A percentile compares a stretch with the other conserved stretches of the same genome.
phyloP scores from a whole-genome alignment of 768 basidiomycete species.

The Tylopilus plumbeoviolaceoides region DNA sequence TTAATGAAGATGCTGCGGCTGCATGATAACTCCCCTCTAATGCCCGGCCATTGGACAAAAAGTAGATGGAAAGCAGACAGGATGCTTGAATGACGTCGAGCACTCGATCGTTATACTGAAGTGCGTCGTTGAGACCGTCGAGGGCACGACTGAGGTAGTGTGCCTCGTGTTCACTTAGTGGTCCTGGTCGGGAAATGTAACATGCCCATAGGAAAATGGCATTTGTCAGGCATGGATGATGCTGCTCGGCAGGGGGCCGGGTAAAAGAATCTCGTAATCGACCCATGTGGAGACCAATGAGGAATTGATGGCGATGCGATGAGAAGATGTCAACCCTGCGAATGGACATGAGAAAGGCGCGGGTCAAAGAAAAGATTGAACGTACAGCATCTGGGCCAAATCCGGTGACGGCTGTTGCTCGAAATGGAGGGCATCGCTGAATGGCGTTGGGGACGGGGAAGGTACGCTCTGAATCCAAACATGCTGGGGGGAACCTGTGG shows the following conservation, averaged over 20 bases:
- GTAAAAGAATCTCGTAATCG: conserved; percentile 59
- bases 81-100: conserved; percentile 76
- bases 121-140: conserved; percentile 58
- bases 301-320: conserved; percentile 71
- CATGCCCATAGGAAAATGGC: conserved; percentile 83
- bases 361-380: conserved; percentile 7
- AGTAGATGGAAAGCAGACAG: conserved; percentile 72
- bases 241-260: conserved; percentile 52
- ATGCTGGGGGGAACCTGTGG: conserved; percentile 47
- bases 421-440: conserved; percentile 46
- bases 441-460: conserved; percentile 52
- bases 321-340: conserved; percentile 70
- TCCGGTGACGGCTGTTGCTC: conserved; percentile 52
- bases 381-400: conserved; percentile 64
- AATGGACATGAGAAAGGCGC: conserved; percentile 6
- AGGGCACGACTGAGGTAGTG: conserved; percentile 65
- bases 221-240: conserved; percentile 75
- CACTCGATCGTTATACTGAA: conserved; percentile 50
- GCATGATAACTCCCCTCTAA: conserved; percentile 79
- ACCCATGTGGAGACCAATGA: conserved; percentile 65
- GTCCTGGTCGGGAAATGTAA: conserved; percentile 69
- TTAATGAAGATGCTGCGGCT: conserved; percentile 67
- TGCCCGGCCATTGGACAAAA: conserved; percentile 69
- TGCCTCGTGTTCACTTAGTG: conserved; percentile 66
- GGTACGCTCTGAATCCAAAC: conserved; percentile 48